Evolutionary conservation across 192 early-diverging fungal species (phyloP).

Genomic region (Linnemannia hyalina): DNA sequence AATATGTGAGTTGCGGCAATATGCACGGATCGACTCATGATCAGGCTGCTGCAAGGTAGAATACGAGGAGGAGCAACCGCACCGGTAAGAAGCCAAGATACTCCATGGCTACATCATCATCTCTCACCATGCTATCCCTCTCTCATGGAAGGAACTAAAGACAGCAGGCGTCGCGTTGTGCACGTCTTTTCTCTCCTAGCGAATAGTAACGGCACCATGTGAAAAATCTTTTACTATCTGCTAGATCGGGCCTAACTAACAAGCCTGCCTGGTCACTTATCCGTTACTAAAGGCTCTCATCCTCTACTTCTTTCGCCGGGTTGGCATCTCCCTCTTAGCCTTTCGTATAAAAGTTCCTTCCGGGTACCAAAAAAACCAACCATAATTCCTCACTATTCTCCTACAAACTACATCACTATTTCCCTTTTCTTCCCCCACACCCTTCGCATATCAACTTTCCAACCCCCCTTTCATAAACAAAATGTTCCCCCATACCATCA

Average conservation of each 20-base stretch:
- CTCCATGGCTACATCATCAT: not conserved
- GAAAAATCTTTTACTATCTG: not conserved
- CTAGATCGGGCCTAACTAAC: not conserved
- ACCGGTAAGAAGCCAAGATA: not conserved
- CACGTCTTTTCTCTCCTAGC: not conserved
- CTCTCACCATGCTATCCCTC: too few species aligned
- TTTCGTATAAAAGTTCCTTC: not conserved
- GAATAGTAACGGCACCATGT: not conserved
- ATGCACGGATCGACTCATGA: not conserved
- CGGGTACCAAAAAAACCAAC: not conserved
- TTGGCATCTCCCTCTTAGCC: not conserved
- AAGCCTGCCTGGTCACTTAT: not conserved
- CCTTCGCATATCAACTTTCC: not conserved
- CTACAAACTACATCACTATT: not conserved
- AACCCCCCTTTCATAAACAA: too few species aligned
- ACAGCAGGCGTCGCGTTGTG: not conserved
- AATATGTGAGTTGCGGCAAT: too few species aligned
- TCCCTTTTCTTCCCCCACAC: not conserved
- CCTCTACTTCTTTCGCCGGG: not conserved
- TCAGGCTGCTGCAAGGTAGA: not conserved
- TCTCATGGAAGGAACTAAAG: too few species aligned
- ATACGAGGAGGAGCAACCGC: not conserved
- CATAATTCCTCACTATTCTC: not conserved
- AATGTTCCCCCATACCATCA: slow-evolving; percentile 4
- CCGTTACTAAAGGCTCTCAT: not conserved